phyloP scores from a whole-genome alignment of 192 early-diverging fungal genomes.

The Coemansia sp. region DNA sequence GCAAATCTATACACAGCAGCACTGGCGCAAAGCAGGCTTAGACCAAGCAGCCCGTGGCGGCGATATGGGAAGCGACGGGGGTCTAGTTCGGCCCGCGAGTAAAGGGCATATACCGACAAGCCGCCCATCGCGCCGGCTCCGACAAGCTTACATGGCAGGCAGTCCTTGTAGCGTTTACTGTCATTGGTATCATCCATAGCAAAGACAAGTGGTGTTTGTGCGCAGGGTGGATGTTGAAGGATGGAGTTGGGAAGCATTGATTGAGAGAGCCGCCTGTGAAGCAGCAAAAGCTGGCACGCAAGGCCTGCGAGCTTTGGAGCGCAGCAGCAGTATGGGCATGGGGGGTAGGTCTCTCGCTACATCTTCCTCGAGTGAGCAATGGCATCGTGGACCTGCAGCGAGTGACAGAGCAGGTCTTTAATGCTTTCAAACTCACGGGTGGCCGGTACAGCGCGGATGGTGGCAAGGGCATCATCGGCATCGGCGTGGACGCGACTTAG shows the following conservation, averaged over 20 bases:
- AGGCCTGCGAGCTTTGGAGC: too few relatives aligned
- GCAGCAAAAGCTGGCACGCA: too few relatives aligned
- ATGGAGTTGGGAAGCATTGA: too few relatives aligned
- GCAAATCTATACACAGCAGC: constrained; percentile 1
- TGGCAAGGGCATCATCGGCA: constrained; percentile 31
- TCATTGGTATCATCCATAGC: too few relatives aligned
- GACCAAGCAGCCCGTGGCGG: constrained; percentile 35
- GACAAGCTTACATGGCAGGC: constrained; percentile 27
- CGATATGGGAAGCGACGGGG: constrained; percentile 22
- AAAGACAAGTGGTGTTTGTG: too few relatives aligned
- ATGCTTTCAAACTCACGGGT: constrained; percentile 35
- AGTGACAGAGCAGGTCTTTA: constrained; percentile 46
- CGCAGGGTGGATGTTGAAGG: too few relatives aligned
- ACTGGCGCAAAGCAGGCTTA: constrained; percentile 15
- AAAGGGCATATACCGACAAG: constrained; percentile 25
- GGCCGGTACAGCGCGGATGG: constrained; percentile 18
- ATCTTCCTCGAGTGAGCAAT: constrained; percentile 4
- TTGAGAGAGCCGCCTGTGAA: too few relatives aligned
- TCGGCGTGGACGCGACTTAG: constrained; percentile 42
- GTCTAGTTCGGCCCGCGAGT: constrained; percentile 25
- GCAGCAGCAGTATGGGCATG: neutral
- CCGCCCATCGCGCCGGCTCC: constrained; percentile 36
- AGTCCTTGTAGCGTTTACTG: too few relatives aligned
- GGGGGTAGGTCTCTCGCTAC: too few relatives aligned
- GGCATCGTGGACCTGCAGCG: constrained; percentile 44